Percentiles rank a stretch among this genome's conserved stretches.
phyloP scores from a whole-genome alignment of 352 stramenopile species.

The Aphanomyces invadans region DNA sequence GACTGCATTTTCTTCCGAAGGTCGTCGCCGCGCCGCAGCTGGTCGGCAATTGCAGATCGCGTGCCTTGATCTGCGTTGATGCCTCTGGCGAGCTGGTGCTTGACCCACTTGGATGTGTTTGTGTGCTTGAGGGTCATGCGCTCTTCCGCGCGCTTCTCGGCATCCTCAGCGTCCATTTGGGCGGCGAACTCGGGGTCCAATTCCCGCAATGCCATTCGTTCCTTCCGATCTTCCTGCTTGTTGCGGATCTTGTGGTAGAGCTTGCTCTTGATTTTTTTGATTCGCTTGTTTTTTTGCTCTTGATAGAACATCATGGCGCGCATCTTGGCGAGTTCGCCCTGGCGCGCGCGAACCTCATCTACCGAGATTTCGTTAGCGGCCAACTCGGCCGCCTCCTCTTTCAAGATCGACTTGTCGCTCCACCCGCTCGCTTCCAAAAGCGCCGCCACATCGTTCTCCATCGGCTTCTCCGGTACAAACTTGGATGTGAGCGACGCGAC shows the following conservation, averaged over 20 bases:
- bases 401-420: constrained; percentile 48
- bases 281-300: constrained; percentile 95
- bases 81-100: constrained; percentile 89
- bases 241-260: constrained; percentile 98
- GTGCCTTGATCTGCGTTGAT: constrained; percentile 89
- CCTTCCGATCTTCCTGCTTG: constrained; percentile 80
- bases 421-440: constrained; percentile 55
- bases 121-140: constrained; percentile 97
- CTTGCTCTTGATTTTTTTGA: constrained; percentile 99
- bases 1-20: constrained; percentile 89
- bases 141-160: constrained; percentile 91
- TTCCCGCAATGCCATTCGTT: constrained; percentile 67
- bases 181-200: constrained; percentile 67
- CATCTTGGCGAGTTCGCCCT: constrained; percentile 93
- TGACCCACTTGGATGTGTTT: constrained; percentile 97
- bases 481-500: constrained; percentile 85
- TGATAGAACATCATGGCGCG: constrained; percentile 97
- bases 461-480: constrained; percentile 86
- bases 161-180: constrained; percentile 71
- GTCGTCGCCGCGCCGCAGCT: constrained; percentile 86
- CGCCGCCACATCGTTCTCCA: constrained; percentile 79
- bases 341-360: constrained; percentile 75
- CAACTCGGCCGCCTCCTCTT: constrained; percentile 60
- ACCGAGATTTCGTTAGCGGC: constrained; percentile 58
- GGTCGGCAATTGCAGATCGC: constrained; percentile 79